Conservation (phyloP, 805 yeast genomes). For the Peterozyma xylosa region DNA sequence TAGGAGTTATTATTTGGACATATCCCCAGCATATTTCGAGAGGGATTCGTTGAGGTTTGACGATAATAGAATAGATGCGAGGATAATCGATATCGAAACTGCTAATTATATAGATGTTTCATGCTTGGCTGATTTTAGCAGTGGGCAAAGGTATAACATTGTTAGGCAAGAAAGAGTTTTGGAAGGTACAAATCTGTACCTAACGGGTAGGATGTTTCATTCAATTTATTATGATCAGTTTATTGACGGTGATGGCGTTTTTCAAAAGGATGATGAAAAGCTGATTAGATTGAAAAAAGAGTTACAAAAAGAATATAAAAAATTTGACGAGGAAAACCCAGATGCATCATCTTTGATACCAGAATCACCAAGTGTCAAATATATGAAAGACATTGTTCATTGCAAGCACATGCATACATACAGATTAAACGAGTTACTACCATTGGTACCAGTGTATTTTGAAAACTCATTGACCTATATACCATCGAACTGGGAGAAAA, state of each 20-base stretch:
- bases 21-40: constrained; percentile 23
- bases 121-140: constrained; percentile 15
- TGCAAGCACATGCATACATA: constrained; percentile 56
- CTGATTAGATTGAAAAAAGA: not conserved
- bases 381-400: constrained; percentile 17
- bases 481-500: constrained; percentile 29
- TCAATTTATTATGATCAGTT: no score
- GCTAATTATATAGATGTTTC: constrained; percentile 45
- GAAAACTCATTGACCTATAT: constrained; percentile 48
- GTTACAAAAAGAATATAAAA: not conserved
- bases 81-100: constrained; percentile 40
- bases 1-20: constrained; percentile 24
- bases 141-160: not conserved
- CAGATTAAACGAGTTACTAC: constrained; percentile 38
- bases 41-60: constrained; percentile 33
- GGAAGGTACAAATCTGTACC: not conserved
- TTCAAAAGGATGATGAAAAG: not conserved
- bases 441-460: constrained; percentile 45
- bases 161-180: not conserved
- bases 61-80: constrained; percentile 22
- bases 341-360: not conserved
- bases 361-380: not conserved
- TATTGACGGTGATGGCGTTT: not conserved
- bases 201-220: no score
- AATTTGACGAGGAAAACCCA: not conserved